These are phyloP conservation scores for Cystobasidium sp. DNA, from an alignment of 1,284 basidiomycete species.

Conservation along the genomic window DNA sequence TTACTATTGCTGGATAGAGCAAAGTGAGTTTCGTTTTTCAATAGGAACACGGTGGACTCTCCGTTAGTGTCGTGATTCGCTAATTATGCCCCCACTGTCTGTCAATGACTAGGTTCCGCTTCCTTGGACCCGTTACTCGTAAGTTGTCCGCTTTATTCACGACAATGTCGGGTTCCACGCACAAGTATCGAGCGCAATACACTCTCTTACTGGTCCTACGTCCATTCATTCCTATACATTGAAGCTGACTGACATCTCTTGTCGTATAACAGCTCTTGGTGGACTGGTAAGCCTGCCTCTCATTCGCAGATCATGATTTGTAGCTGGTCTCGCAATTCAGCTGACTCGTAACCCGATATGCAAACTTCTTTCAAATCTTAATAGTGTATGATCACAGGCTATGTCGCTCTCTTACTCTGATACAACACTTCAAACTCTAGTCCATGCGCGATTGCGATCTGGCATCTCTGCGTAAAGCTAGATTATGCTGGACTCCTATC, in stretches of 20 bases:
- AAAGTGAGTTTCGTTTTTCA: constrained; percentile 54
- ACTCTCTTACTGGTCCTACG: not conserved
- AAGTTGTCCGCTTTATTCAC: not conserved
- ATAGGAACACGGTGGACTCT: not conserved
- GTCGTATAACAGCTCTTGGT: constrained; percentile 19
- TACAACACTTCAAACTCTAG: too few relatives aligned
- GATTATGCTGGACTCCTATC: too few relatives aligned
- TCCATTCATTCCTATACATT: not conserved
- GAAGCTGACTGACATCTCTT: not conserved
- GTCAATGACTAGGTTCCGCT: constrained; percentile 61
- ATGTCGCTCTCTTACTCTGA: constrained; percentile 36
- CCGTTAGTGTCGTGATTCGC: not conserved
- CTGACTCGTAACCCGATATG: not conserved
- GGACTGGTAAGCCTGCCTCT: constrained; percentile 19
- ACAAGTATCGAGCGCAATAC: not conserved
- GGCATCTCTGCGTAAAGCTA: too few relatives aligned
- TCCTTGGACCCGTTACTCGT: constrained; percentile 73
- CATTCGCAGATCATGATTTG: not conserved
- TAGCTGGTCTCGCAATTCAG: too few relatives aligned
- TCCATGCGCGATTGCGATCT: too few relatives aligned
- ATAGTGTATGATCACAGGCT: constrained; percentile 42
- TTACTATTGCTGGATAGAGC: constrained; percentile 67
- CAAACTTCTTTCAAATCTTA: not conserved
- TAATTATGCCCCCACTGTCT: constrained; percentile 53
- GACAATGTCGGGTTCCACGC: not conserved